These are phyloP conservation scores for Rhynchosporium agropyri DNA, from an alignment of 2,329 filamentous ascomycete species.

Conservation along the genomic window DNA sequence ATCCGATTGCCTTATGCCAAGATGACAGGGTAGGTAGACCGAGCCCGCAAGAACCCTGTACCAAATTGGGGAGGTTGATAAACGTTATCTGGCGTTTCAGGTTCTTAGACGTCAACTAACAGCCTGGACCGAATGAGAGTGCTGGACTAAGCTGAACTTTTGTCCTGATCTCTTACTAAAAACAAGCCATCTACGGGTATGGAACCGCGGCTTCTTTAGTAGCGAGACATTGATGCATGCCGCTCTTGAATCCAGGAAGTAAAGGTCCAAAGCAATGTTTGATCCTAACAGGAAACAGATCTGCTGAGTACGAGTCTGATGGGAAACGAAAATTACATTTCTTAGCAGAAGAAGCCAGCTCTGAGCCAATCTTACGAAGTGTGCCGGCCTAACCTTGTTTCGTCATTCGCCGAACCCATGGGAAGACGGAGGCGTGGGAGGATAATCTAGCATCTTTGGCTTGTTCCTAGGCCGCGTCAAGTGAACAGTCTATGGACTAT, in stretches of 20 bases:
- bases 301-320: slow-evolving; percentile 5
- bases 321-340: background rate
- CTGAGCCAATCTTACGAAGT: slow-evolving; percentile 3
- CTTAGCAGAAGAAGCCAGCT: slow-evolving; percentile 12
- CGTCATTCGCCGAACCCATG: slow-evolving; percentile 15
- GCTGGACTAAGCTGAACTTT: slow-evolving; percentile 14
- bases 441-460: slow-evolving; percentile 12
- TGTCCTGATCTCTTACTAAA: background rate
- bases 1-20: slow-evolving; percentile 19
- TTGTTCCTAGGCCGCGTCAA: slow-evolving; percentile 20
- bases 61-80: slow-evolving; percentile 27
- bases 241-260: slow-evolving; percentile 2
- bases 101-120: slow-evolving; percentile 22
- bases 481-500: slow-evolving; percentile 21
- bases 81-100: slow-evolving; percentile 29
- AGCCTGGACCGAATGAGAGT: slow-evolving; percentile 1
- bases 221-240: no score
- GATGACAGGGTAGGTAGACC: slow-evolving; percentile 4
- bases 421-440: background rate
- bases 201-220: background rate
- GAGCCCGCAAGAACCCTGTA: slow-evolving; percentile 18
- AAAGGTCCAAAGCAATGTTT: slow-evolving; percentile 1
- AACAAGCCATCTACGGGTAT: background rate
- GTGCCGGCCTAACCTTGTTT: slow-evolving; percentile 12
- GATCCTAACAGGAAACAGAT: slow-evolving; percentile 2